Evolutionary conservation across 2,329 filamentous ascomycete species (phyloP), one percentile per base, ranked within the genome.

Genomic region (Fusarium pininemorale): DNA sequence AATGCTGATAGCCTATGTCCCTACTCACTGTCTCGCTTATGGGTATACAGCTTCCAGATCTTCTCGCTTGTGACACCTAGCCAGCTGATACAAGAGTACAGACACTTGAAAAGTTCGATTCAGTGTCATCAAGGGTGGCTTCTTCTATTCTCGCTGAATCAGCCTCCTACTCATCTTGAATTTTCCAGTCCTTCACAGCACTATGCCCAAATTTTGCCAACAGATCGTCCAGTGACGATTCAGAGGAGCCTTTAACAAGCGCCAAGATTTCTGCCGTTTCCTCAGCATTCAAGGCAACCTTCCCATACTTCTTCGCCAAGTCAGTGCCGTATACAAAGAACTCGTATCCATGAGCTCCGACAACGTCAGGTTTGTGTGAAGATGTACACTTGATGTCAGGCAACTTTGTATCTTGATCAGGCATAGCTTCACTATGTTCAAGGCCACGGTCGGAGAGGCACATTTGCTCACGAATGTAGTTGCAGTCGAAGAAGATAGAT

Each of bases 91-190:
- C n/a, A 15, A 24, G 30, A 15, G 12, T 15, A 30, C 26, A 48
- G 2, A 5, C 2, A 1, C 9, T 22, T 12, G 20, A 28, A 22
- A 28, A 5, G 4, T 15, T 28, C 6, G 14, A 22, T 28, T 5
- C 18, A 28, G 9, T 30, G 26, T 22, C 26, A 22, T 30, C 26
- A 28, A 22, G 26, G 20, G 3, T 48, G 0, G 9, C 6, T 28
- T 45, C 0, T 14, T 11, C 7, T 1, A 48, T 22, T 22, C 14
- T 4, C 14, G 4, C 35, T 18, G 51, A 38, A 55, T 39, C 24
- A 54, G n/a, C 3, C 24, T 39, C 24, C 24, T 54, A 26, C 35
- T 28, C 35, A 3, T 39, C 24, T 3, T 54, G 32, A 26, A 54
- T 18, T 7, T n/a, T 35, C 2, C 32, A 35, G 15, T 30, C 20